These are phyloP conservation scores for Neurospora discreta DNA, from an alignment of 495 filamentous ascomycete species.

Conservation along the genomic window DNA sequence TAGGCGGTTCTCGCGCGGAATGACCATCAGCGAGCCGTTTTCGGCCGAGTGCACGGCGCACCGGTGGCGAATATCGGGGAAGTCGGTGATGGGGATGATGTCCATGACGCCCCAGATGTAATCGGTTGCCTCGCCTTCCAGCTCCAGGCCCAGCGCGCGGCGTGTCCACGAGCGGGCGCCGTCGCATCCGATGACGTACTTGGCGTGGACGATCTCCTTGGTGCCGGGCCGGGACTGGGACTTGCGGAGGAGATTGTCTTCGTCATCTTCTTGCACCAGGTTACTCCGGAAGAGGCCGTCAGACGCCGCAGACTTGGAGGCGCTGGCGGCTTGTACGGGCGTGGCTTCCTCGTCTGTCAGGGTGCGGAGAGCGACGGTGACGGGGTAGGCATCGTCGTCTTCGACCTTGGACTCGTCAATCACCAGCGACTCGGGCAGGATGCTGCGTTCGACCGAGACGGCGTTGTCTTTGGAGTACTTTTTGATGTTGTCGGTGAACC, in stretches of 20 bases:
- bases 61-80: constrained; percentile 60
- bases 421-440: constrained; percentile 36
- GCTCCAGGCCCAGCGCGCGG: constrained; percentile 39
- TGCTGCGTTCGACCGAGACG: constrained; percentile 42
- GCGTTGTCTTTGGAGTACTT: constrained; percentile 22
- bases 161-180: constrained; percentile 55
- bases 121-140: constrained; percentile 52
- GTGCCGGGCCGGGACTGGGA: constrained; percentile 26
- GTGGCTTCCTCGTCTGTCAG: constrained; percentile 35
- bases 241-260: constrained; percentile 28
- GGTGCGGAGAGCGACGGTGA: constrained; percentile 37
- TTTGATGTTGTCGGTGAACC: constrained; percentile 41
- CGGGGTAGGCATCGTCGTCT: constrained; percentile 41
- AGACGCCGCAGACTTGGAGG: constrained; percentile 13
- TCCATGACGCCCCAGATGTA: constrained; percentile 59
- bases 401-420: constrained; percentile 35
- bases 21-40: constrained; percentile 56
- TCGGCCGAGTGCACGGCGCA: constrained; percentile 58
- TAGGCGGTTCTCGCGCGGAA: constrained; percentile 57
- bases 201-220: constrained; percentile 37
- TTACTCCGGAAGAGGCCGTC: constrained; percentile 42
- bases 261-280: constrained; percentile 41
- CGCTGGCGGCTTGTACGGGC: constrained; percentile 24
- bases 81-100: constrained; percentile 56
- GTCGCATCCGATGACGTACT: constrained; percentile 61